A percentile compares a stretch with the other conserved stretches of the same genome.
Evolutionary conservation across 139 green algal species (phyloP).

Genomic region (Chlorella sp.): DNA sequence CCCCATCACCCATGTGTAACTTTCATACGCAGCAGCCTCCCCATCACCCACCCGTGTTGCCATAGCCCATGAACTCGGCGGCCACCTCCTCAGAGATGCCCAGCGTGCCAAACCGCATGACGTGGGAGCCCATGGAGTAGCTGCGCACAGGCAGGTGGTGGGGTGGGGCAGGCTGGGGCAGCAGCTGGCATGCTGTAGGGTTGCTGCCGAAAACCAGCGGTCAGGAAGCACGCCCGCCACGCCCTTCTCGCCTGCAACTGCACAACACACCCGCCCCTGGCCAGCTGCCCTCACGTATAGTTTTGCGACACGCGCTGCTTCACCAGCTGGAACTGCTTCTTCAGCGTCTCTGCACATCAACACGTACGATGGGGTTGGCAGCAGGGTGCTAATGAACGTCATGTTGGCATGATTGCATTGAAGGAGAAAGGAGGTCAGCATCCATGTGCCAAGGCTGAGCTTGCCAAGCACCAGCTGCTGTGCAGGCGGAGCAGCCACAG

Average conservation of each 20-base stretch:
- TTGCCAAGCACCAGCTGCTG: too few relatives aligned
- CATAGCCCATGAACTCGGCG: slow-evolving; percentile 74
- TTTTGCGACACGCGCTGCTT: slow-evolving; percentile 82
- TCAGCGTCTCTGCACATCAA: slow-evolving; percentile 82
- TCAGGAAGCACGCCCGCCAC: too few relatives aligned
- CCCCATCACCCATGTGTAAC: too few relatives aligned
- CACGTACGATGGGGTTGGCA: too few relatives aligned
- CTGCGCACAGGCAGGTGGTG: background rate
- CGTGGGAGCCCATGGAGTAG: slow-evolving; percentile 65
- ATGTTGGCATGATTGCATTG: too few relatives aligned
- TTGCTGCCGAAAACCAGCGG: too few relatives aligned
- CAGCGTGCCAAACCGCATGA: slow-evolving; percentile 85
- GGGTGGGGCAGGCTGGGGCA: background rate
- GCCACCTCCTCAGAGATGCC: slow-evolving; percentile 74
- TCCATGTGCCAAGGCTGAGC: too few relatives aligned
- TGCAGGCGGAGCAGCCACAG: too few relatives aligned
- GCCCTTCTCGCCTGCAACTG: background rate
- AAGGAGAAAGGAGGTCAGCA: too few relatives aligned
- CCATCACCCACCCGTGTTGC: slow-evolving; percentile 41
- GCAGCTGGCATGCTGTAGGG: slow-evolving; percentile 48
- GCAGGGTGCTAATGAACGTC: background rate
- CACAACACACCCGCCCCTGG: background rate
- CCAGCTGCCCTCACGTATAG: slow-evolving; percentile 74
- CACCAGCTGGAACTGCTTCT: slow-evolving; percentile 87
- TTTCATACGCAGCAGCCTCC: background rate